Percentiles rank a stretch among this genome's conserved stretches.
These are phyloP conservation scores for Ceratobasidium sp. DNA, from an alignment of 1,284 basidiomycete genomes.

Conservation along the genomic window DNA sequence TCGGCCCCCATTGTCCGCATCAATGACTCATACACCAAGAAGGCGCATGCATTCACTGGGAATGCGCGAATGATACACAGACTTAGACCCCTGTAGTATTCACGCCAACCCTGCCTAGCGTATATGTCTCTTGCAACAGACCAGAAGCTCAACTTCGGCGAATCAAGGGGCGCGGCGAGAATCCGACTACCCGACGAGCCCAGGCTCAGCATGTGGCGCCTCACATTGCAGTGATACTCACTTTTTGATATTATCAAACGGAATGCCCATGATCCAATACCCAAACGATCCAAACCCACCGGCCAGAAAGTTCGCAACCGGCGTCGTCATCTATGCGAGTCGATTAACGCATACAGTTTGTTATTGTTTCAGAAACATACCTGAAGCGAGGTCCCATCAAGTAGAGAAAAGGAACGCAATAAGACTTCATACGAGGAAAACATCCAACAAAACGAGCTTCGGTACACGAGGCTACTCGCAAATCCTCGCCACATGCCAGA, in stretches of 20 bases:
- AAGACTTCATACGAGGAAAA: constrained; percentile 64
- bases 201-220: constrained; percentile 30
- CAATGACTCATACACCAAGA: constrained; percentile 73
- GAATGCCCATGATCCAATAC: constrained; percentile 74
- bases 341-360: not conserved
- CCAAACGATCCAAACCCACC: constrained; percentile 69
- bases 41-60: constrained; percentile 72
- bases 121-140: constrained; percentile 59
- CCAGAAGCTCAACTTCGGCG: constrained; percentile 58
- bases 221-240: constrained; percentile 47
- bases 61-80: constrained; percentile 71
- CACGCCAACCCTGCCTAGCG: constrained; percentile 57
- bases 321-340: constrained; percentile 60
- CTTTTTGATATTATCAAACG: constrained; percentile 82
- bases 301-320: constrained; percentile 70
- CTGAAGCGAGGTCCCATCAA: constrained; percentile 62
- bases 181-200: constrained; percentile 56
- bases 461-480: constrained; percentile 65
- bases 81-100: constrained; percentile 59
- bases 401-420: constrained; percentile 62
- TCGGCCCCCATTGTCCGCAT: constrained; percentile 70
- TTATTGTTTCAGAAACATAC: constrained; percentile 47
- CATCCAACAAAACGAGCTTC: constrained; percentile 73
- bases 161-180: constrained; percentile 60
- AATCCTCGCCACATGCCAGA: constrained; percentile 70